Percentiles rank a stretch among this genome's conserved stretches.
These are phyloP conservation scores for Mycosarcoma mackinlayi DNA, from an alignment of 1,284 basidiomycete species.

Conservation along the genomic window DNA sequence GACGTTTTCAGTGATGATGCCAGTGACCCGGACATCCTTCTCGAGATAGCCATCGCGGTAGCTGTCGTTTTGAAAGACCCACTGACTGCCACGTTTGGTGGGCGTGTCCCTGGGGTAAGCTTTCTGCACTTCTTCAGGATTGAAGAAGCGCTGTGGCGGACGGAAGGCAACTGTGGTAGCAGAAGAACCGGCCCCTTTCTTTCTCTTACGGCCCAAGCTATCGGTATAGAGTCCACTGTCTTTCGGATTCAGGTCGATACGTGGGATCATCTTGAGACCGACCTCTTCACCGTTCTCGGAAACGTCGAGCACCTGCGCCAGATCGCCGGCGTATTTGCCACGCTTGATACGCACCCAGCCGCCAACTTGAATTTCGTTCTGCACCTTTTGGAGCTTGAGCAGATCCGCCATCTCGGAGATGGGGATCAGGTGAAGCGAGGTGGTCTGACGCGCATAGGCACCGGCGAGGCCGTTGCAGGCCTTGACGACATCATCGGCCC, in stretches of 20 bases:
- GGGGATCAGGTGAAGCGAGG: slow-evolving; percentile 84
- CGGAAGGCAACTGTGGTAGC: slow-evolving; percentile 73
- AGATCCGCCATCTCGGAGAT: slow-evolving; percentile 99
- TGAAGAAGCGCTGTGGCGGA: slow-evolving; percentile 92
- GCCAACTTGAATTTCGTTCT: slow-evolving; percentile 83
- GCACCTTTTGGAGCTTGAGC: slow-evolving; percentile 94
- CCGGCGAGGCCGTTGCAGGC: slow-evolving; percentile 92
- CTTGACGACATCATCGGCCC: slow-evolving; percentile 84
- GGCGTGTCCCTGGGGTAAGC: slow-evolving; percentile 81
- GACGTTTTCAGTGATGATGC: slow-evolving; percentile 85
- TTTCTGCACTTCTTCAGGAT: slow-evolving; percentile 89
- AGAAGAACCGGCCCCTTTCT: slow-evolving; percentile 62
- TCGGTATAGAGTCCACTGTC: slow-evolving; percentile 69
- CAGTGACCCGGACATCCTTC: slow-evolving; percentile 89
- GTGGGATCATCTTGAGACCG: slow-evolving; percentile 91
- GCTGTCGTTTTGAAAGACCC: slow-evolving; percentile 85
- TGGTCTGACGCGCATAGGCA: slow-evolving; percentile 75
- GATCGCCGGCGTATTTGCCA: slow-evolving; percentile 91
- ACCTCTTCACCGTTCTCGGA: slow-evolving; percentile 93
- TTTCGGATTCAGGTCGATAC: slow-evolving; percentile 84
- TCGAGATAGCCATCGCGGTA: slow-evolving; percentile 95
- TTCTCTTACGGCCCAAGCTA: slow-evolving; percentile 66
- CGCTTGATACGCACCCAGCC: slow-evolving; percentile 95
- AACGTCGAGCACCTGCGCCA: slow-evolving; percentile 94
- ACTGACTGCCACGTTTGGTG: slow-evolving; percentile 53